Evolutionary conservation across 768 basidiomycete species (phyloP).

Genomic region (Trichaptum fuscoviolaceum): DNA sequence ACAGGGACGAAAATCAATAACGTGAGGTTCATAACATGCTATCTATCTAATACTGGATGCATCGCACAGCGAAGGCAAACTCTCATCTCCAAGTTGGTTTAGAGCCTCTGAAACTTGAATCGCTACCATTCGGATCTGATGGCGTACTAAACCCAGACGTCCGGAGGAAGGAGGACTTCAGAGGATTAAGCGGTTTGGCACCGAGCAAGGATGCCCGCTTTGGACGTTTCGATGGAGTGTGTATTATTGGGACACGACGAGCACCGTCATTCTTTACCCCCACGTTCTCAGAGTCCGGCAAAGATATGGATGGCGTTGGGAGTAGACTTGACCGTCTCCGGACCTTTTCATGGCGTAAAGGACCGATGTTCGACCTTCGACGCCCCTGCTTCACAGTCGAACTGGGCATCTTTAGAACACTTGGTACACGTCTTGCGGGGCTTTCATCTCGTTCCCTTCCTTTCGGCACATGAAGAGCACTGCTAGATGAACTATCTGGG

Average conservation of each 20-base stretch:
- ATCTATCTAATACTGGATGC: background rate
- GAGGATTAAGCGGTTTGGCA: conserved; percentile 24
- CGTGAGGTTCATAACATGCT: conserved; percentile 4
- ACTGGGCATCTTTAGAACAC: conserved; percentile 35
- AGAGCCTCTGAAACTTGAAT: conserved; percentile 42
- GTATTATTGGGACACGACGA: conserved; percentile 35
- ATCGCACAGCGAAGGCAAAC: conserved; percentile 7
- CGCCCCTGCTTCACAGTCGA: conserved; percentile 36
- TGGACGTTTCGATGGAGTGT: conserved; percentile 27
- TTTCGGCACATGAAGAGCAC: conserved; percentile 28
- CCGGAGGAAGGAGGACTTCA: conserved; percentile 14
- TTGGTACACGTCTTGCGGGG: conserved; percentile 46
- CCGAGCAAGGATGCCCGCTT: conserved; percentile 17
- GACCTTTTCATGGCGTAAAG: conserved; percentile 66
- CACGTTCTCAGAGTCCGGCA: conserved; percentile 26
- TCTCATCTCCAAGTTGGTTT: conserved; percentile 58
- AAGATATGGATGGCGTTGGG: conserved; percentile 42
- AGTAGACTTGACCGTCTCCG: conserved; percentile 79
- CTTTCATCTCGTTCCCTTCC: conserved; percentile 33
- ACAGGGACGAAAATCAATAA: background rate
- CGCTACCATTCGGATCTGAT: conserved; percentile 41
- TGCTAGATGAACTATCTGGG: conserved; percentile 12
- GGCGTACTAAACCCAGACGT: conserved; percentile 24
- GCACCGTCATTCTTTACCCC: conserved; percentile 21
- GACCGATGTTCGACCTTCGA: conserved; percentile 71